phyloP scores from a whole-genome alignment of 129 eudicot genomes.

The Arctium minus region DNA sequence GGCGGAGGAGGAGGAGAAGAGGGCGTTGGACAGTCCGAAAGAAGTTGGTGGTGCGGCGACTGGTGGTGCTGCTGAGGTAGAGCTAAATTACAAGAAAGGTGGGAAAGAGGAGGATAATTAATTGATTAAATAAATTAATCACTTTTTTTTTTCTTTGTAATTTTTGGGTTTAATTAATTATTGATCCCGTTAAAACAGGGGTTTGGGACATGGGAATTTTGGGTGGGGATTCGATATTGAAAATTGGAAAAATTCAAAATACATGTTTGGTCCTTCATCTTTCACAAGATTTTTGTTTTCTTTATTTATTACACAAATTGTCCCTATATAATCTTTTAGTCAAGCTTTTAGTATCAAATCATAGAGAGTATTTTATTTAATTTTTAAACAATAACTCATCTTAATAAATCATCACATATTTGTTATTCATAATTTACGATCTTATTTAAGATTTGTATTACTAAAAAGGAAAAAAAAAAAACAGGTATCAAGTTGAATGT shows the following conservation, averaged over 20 bases:
- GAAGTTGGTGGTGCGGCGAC: constrained; percentile 33
- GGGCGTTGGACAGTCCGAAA: constrained; percentile 71
- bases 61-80: constrained; percentile 29
- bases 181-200: constrained; percentile 30
- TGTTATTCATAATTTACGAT: too few relatives aligned
- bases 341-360: too few relatives aligned
- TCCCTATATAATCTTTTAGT: neutral
- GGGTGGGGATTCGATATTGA: constrained; percentile 20
- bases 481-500: neutral
- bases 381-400: too few relatives aligned
- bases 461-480: too few relatives aligned
- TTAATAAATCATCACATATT: too few relatives aligned
- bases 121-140: neutral
- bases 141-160: neutral
- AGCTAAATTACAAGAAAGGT: constrained; percentile 20
- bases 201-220: constrained; percentile 25
- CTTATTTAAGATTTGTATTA: too few relatives aligned
- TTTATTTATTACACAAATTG: neutral
- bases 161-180: constrained; percentile 11
- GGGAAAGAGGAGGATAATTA: constrained; percentile 34
- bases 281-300: neutral
- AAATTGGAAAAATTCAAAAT: constrained; percentile 1
- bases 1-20: constrained; percentile 78
- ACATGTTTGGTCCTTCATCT: constrained; percentile 25
- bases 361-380: too few relatives aligned